Percentiles rank a stretch among this genome's conserved stretches.
Conservation (phyloP, 331 rosid genomes). For the Malus hybrid region DNA sequence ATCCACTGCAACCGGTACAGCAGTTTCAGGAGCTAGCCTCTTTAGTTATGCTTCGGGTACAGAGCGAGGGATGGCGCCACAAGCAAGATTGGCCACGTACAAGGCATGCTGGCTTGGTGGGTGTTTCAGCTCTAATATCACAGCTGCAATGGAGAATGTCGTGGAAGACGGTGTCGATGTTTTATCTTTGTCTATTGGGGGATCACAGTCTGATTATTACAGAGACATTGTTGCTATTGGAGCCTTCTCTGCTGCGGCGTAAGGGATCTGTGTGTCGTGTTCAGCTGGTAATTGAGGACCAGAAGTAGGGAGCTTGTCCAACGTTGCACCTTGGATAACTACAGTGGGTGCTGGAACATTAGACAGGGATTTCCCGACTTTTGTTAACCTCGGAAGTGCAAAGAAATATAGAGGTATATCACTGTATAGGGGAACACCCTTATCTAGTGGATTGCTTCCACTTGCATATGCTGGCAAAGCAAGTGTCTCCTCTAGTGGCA, state of each 20-base stretch:
- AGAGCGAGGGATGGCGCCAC: constrained; percentile 79
- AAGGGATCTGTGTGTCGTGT: constrained; percentile 59
- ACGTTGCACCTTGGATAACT: constrained; percentile 4
- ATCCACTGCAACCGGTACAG: constrained; percentile 74
- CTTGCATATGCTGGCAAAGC: constrained; percentile 49
- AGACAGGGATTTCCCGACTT: constrained; percentile 26
- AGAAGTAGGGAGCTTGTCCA: constrained; percentile 23
- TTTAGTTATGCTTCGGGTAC: constrained; percentile 65
- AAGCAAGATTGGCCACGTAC: constrained; percentile 68
- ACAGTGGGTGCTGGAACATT: no score
- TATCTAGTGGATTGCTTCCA: constrained; percentile 41
- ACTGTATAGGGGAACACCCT: constrained; percentile 50
- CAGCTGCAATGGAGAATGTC: constrained; percentile 72
- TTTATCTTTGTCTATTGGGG: constrained; percentile 81
- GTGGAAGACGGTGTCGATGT: constrained; percentile 68
- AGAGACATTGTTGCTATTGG: constrained; percentile 56
- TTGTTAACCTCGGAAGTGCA: constrained; percentile 54
- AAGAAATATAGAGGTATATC: constrained; percentile 53
- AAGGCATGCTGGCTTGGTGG: constrained; percentile 73
- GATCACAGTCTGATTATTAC: constrained; percentile 29
- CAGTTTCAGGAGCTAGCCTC: constrained; percentile 60
- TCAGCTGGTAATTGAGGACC: constrained; percentile 95
- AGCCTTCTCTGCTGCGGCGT: constrained; percentile 55
- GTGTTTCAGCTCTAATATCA: constrained; percentile 55
- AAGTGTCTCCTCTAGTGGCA: constrained; percentile 30